Conservation (phyloP, 2,329 filamentous ascomycete species). For the Fusarium penzigii region DNA sequence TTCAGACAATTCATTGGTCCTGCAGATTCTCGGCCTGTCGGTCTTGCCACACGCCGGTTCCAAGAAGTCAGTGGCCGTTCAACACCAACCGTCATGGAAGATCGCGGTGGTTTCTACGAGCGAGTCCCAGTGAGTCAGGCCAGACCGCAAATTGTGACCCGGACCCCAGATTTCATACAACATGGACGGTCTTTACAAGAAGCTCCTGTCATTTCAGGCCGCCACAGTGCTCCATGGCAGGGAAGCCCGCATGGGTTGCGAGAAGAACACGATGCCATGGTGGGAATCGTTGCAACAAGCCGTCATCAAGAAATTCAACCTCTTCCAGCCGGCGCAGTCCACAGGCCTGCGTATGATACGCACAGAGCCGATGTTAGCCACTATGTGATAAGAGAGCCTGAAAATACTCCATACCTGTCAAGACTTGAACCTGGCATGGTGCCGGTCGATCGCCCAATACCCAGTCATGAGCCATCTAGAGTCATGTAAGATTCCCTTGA, state of each 20-base stretch:
- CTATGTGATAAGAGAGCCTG: background rate
- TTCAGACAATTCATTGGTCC: background rate
- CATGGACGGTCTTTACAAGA: constrained; percentile 14
- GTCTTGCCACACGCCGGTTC: constrained; percentile 30
- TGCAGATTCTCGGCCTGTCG: background rate
- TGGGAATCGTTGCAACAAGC: constrained; percentile 23
- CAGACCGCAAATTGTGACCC: constrained; percentile 11
- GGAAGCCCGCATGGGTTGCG: constrained; percentile 20
- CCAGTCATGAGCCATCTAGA: constrained; percentile 19
- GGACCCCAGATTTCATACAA: constrained; percentile 14
- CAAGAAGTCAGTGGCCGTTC: constrained; percentile 34
- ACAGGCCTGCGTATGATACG: background rate
- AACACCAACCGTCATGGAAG: constrained; percentile 42
- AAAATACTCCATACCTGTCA: background rate
- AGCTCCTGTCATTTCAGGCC: constrained; percentile 11
- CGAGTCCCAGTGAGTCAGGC: constrained; percentile 27
- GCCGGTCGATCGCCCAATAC: constrained; percentile 2
- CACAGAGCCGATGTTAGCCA: background rate
- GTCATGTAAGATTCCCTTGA: constrained; percentile 25
- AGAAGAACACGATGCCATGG: constrained; percentile 17
- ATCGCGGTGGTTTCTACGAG: constrained; percentile 41
- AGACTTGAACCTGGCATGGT: background rate
- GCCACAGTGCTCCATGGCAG: constrained; percentile 21
- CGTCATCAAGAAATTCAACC: constrained; percentile 10
- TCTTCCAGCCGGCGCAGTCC: background rate